phyloP scores from a whole-genome alignment of 108 stramenopile species.

The Fistulifera pelliculosa region DNA sequence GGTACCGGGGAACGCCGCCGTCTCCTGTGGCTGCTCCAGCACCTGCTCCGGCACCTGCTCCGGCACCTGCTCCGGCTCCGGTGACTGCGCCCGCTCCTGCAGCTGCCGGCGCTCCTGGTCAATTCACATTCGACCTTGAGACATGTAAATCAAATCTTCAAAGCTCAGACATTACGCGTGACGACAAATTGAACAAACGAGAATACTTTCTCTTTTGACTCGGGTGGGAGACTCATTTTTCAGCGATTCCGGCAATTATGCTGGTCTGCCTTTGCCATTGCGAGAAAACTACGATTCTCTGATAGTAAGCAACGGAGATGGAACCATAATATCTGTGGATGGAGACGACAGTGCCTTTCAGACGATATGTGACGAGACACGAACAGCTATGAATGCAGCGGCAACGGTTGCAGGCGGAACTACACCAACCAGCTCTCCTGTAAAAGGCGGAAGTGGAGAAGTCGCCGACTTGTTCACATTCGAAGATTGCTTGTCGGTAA shows the following conservation, averaged over 20 bases:
- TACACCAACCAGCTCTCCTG: neutral
- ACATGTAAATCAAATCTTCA: constrained; percentile 22
- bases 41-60: neutral
- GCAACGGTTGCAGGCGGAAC: no score
- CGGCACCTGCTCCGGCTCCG: constrained; percentile 9
- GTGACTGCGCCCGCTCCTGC: constrained; percentile 9
- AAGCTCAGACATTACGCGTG: constrained; percentile 20
- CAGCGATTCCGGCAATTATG: constrained; percentile 4
- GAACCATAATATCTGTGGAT: constrained; percentile 8
- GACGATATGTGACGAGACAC: constrained; percentile 5
- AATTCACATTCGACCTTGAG: constrained; percentile 6
- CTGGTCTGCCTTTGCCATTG: constrained; percentile 12
- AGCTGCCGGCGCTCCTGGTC: neutral
- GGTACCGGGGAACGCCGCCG: no score
- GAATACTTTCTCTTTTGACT: constrained; percentile 38
- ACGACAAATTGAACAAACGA: constrained; percentile 13
- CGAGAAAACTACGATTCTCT: constrained; percentile 21
- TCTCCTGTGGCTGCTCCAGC: neutral
- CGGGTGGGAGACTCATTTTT: constrained; percentile 16
- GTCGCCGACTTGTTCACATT: neutral
- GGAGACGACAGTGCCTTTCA: constrained; percentile 1
- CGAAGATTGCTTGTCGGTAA: constrained; percentile 4
- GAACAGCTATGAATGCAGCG: constrained; percentile 4
- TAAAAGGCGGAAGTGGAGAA: neutral
- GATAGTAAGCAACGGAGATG: constrained; percentile 6